These are phyloP conservation scores for Candida alai DNA, from an alignment of 805 yeast genomes.

Conservation along the genomic window DNA sequence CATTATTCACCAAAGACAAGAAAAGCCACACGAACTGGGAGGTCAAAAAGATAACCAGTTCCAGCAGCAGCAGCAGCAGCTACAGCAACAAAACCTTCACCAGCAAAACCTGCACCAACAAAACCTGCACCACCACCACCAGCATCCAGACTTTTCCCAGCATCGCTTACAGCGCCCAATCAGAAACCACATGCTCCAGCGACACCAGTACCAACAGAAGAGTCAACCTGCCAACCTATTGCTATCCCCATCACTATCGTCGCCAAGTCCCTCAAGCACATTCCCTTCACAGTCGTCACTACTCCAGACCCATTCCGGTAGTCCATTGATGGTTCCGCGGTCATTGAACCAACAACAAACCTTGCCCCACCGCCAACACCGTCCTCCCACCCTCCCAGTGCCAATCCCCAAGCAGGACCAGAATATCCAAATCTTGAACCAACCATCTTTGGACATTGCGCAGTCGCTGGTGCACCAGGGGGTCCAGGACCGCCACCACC, in stretches of 20 bases:
- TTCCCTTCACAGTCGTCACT: conserved; percentile 2
- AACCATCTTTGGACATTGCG: background rate
- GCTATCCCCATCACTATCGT: conserved; percentile 8
- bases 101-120: conserved; percentile 6
- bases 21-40: too few relatives aligned
- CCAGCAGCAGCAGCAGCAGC: conserved; percentile 9
- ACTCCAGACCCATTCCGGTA: conserved; percentile 2
- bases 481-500: conserved; percentile 1
- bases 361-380: conserved; percentile 1
- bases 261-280: conserved; percentile 9
- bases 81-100: conserved; percentile 1
- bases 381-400: conserved; percentile 1
- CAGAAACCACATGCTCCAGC: conserved; percentile 9
- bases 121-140: conserved; percentile 7
- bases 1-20: too few relatives aligned
- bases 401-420: background rate
- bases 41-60: too few relatives aligned
- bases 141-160: conserved; percentile 3
- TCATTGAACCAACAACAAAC: conserved; percentile 2
- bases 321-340: conserved; percentile 4
- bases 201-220: conserved; percentile 4
- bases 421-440: background rate
- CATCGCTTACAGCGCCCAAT: conserved; percentile 7
- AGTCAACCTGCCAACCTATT: too few relatives aligned
- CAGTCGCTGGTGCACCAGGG: conserved; percentile 2